Base-by-base conservation (phyloP, 768 basidiomycete species). In the Serendipita sp. region DNA sequence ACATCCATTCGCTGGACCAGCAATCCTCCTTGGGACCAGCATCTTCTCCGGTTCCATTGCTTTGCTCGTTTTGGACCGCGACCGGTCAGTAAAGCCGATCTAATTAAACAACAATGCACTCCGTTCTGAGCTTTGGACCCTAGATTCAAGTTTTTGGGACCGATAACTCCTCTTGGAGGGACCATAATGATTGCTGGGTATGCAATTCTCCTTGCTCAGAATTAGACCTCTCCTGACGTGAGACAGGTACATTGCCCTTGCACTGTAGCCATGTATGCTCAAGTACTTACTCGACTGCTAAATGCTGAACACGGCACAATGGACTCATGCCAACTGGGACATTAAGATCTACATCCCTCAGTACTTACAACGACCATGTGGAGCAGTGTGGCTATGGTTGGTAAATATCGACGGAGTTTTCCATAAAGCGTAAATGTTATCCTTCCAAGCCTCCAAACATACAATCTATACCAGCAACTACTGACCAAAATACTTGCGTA, bases 21-120 rank as follows among this genome's bases (percentile, higher is more conserved):
- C 85, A 1, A 83, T 88, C 61, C 74, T 79, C 3, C 71, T 72
- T 1, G 86, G 86, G 1, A 73, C 79, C 0, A 51, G 76, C 0
- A 45, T 86, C 2, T 87, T 88, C 70, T 87, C 85, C 3, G 79
- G 80, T 1, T 81, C 80, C 65, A 83, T 87, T 68, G 74, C 82
- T 66, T 72, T 74, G 0, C 73, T 85, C 28, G 77, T 83, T 42
- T 67, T 85, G 44, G 75, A 74, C 42, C 72, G 71, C 3, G 80
- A 80, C 24, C 70, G 74, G 82, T 77, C 56, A 61, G 73, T 51
- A 30, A 5, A 11, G 11, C n/a, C 38, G n/a, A 11, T 2, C 7
- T 17, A 22, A 30, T 45, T 62, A 17, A 24, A 38, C 11, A 16
- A 14, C 28, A 7, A 31, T 66, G 16, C 63, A 13, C 14, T 14